Evolutionary conservation across 2,329 filamentous ascomycete genomes (phyloP).

Genomic region (Fusarium sp.): DNA sequence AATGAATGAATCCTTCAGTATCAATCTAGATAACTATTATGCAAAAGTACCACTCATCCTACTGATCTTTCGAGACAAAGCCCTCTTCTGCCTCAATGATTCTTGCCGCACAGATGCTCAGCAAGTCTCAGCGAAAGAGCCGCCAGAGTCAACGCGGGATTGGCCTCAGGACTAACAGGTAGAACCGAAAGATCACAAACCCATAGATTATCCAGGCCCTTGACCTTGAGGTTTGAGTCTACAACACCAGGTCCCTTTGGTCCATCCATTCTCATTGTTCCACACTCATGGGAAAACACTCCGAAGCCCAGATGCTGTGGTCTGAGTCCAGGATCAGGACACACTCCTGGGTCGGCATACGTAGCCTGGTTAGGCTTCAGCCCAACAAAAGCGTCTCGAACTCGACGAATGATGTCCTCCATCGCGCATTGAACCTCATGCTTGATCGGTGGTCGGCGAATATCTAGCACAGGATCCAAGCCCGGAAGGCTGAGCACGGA

Average conservation of each 20-base stretch:
- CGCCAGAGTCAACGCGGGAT: constrained; percentile 21
- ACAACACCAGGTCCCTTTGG: constrained; percentile 6
- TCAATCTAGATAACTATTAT: neutral
- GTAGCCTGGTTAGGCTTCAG: neutral
- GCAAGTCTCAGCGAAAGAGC: constrained; percentile 24
- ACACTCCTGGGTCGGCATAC: neutral
- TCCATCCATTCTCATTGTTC: constrained; percentile 33
- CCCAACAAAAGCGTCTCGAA: constrained; percentile 11
- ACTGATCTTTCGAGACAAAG: accelerated
- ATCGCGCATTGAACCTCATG: constrained; percentile 17
- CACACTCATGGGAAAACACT: constrained; percentile 31
- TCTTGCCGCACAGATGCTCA: constrained; percentile 3
- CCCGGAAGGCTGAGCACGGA: constrained; percentile 19
- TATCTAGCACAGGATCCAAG: constrained; percentile 18
- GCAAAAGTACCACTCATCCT: accelerated
- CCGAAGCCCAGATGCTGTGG: constrained; percentile 30
- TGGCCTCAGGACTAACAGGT: constrained; percentile 28
- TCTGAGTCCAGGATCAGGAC: neutral
- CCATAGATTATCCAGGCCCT: constrained; percentile 24
- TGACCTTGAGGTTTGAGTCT: constrained; percentile 11
- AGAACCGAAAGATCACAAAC: constrained; percentile 29
- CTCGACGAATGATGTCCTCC: neutral
- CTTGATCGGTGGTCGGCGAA: constrained; percentile 5
- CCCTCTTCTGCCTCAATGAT: neutral
- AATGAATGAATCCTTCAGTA: neutral